These are phyloP conservation scores for Cladorrhinum samala DNA, from an alignment of 495 filamentous ascomycete genomes.

Conservation along the genomic window DNA sequence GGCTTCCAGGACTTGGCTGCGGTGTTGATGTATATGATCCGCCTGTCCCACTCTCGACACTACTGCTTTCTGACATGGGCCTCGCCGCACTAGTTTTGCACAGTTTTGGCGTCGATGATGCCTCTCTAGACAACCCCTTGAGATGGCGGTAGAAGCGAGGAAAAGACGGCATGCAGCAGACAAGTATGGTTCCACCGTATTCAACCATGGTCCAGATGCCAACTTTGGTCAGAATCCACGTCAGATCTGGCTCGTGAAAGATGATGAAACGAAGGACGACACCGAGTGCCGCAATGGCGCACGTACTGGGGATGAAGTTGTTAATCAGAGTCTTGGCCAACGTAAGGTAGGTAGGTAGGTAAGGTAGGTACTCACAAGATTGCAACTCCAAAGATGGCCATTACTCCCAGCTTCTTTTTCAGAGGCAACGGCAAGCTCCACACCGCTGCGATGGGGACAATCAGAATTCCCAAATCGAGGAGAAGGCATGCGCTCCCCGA, in stretches of 20 bases:
- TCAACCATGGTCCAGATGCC: slow-evolving; percentile 34
- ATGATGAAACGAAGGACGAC: slow-evolving; percentile 24
- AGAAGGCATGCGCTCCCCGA: slow-evolving; percentile 24
- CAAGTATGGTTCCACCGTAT: slow-evolving; percentile 27
- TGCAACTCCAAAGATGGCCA: slow-evolving; percentile 28
- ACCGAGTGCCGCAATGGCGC: slow-evolving; percentile 23
- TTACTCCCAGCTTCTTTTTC: slow-evolving; percentile 29
- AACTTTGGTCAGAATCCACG: slow-evolving; percentile 25
- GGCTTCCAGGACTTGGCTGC: too few species aligned
- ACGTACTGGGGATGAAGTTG: slow-evolving; percentile 14
- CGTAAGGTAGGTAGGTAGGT: too few species aligned
- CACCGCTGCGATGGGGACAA: slow-evolving; percentile 25
- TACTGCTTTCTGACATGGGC: too few species aligned
- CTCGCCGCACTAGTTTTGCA: background rate
- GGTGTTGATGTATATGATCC: too few species aligned
- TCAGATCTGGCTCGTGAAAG: slow-evolving; percentile 21
- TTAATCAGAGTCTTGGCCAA: too few species aligned
- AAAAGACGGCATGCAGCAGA: slow-evolving; percentile 28
- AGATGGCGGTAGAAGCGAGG: slow-evolving; percentile 23
- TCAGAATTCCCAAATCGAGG: slow-evolving; percentile 25
- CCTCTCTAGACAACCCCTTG: slow-evolving; percentile 5
- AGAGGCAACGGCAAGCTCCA: slow-evolving; percentile 23
- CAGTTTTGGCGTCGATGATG: background rate
- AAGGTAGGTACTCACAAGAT: slow-evolving; percentile 17
- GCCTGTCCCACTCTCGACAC: too few species aligned